A percentile compares a stretch with the other conserved stretches of the same genome.
phyloP scores from a whole-genome alignment of 805 yeast genomes.

The Candida boleticola region DNA sequence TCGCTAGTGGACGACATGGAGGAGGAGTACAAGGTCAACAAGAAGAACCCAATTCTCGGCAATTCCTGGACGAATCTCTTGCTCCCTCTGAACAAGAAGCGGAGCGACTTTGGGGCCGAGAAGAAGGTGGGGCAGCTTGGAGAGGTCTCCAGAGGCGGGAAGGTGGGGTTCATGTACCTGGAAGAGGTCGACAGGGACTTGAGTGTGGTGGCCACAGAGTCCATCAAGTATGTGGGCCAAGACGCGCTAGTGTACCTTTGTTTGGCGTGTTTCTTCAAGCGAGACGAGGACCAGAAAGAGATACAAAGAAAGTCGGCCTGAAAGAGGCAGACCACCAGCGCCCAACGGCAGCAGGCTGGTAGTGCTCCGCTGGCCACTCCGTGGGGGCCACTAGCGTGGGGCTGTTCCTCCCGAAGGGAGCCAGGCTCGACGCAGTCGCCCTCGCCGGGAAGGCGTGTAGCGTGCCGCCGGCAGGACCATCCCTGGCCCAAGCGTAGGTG shows the following conservation, averaged over 20 bases:
- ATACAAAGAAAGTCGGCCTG: background rate
- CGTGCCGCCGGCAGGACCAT: too few relatives aligned
- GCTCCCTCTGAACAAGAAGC: background rate
- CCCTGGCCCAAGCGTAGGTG: too few relatives aligned
- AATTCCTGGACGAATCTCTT: background rate
- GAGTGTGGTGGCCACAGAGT: background rate
- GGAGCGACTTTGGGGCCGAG: background rate
- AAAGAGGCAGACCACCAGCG: too few relatives aligned
- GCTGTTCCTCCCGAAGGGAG: too few relatives aligned
- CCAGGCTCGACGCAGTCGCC: too few relatives aligned
- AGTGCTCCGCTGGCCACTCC: too few relatives aligned
- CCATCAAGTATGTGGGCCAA: background rate
- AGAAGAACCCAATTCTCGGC: background rate
- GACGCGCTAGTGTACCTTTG: slow-evolving; percentile 1
- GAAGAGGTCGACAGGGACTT: background rate
- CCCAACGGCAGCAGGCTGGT: too few relatives aligned
- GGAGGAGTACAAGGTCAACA: background rate
- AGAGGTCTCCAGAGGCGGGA: background rate
- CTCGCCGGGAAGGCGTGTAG: too few relatives aligned
- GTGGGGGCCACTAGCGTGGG: too few relatives aligned
- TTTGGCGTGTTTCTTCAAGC: background rate
- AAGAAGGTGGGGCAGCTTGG: background rate
- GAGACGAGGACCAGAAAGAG: background rate
- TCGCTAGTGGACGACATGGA: background rate
- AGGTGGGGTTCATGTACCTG: background rate